These are phyloP conservation scores for Dioszegia aurantiaca DNA, from an alignment of 768 basidiomycete species.

Conservation along the genomic window DNA sequence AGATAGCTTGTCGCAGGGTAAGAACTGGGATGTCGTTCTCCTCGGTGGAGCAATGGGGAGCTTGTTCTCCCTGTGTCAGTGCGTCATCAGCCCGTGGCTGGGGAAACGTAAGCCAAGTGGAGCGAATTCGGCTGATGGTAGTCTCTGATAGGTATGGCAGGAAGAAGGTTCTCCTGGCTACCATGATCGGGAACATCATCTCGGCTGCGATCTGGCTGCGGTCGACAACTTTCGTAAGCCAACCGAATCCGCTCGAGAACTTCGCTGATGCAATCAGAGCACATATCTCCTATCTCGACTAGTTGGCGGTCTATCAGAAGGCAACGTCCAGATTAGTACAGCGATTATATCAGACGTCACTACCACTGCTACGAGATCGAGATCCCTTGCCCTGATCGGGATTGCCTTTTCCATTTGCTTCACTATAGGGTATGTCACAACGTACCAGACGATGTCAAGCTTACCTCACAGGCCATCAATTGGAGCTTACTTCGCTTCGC, in stretches of 20 bases:
- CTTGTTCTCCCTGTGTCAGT: constrained; percentile 52
- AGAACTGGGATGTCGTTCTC: constrained; percentile 89
- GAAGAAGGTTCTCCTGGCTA: constrained; percentile 72
- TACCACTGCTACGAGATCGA: constrained; percentile 71
- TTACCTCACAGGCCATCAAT: constrained; percentile 63
- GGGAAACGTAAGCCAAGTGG: constrained; percentile 55
- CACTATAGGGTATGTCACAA: constrained; percentile 47
- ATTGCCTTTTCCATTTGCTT: constrained; percentile 97
- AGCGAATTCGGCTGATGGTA: constrained; percentile 41
- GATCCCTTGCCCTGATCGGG: constrained; percentile 84
- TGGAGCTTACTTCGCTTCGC: constrained; percentile 93
- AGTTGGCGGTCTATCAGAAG: constrained; percentile 90
- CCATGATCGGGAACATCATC: constrained; percentile 89
- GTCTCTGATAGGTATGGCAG: constrained; percentile 89
- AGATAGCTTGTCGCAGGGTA: constrained; percentile 13
- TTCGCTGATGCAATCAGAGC: constrained; percentile 43
- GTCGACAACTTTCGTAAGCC: constrained; percentile 71
- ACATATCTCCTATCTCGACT: constrained; percentile 85
- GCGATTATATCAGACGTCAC: constrained; percentile 93
- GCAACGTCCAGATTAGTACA: constrained; percentile 93
- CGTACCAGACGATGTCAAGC: not conserved
- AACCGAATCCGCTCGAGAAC: not conserved
- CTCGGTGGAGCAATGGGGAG: constrained; percentile 89
- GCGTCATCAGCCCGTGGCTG: constrained; percentile 72
- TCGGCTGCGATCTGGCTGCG: constrained; percentile 89